Percentiles rank a stretch among this genome's conserved stretches.
These are phyloP conservation scores for Closterium sp. DNA, from an alignment of 139 green algal species.

Conservation along the genomic window DNA sequence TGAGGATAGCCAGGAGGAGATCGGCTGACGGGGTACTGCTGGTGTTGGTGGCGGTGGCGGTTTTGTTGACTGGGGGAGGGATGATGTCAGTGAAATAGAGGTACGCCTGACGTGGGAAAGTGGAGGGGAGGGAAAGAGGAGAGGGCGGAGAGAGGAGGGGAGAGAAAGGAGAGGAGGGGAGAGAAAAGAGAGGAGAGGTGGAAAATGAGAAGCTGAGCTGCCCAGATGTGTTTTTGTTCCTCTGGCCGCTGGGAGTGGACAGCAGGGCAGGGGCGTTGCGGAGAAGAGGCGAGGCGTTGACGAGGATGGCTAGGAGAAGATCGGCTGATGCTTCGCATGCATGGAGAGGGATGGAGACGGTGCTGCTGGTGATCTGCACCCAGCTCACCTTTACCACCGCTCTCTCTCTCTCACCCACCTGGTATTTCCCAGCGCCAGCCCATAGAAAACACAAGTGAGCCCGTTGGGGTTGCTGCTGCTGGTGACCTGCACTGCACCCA, in stretches of 20 bases:
- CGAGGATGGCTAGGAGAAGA: not conserved
- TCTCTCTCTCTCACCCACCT: not conserved
- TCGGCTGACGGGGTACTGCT: not conserved
- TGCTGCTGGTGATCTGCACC: no score
- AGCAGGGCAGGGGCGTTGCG: not conserved
- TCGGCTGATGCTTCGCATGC: no score
- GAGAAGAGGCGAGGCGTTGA: not conserved
- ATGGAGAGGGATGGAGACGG: no score
- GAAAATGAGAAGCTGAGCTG: no score
- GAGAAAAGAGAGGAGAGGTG: no score
- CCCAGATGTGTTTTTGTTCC: not conserved
- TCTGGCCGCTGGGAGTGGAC: not conserved
- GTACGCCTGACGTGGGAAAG: not conserved
- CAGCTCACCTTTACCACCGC: no score
- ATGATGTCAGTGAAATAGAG: not conserved
- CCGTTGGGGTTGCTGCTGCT: not conserved
- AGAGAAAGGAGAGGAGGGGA: not conserved
- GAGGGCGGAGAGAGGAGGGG: not conserved
- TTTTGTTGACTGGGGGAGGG: no score
- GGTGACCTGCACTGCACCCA: no score
- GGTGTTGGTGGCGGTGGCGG: no score
- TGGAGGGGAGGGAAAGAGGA: no score
- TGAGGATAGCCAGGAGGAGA: not conserved
- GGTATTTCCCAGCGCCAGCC: not conserved
- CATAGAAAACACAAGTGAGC: not conserved